Evolutionary conservation across 371 early-diverging fungal genomes (phyloP), one percentile per base, ranked within the genome.

Genomic region (Apophysomyces variabilis): DNA sequence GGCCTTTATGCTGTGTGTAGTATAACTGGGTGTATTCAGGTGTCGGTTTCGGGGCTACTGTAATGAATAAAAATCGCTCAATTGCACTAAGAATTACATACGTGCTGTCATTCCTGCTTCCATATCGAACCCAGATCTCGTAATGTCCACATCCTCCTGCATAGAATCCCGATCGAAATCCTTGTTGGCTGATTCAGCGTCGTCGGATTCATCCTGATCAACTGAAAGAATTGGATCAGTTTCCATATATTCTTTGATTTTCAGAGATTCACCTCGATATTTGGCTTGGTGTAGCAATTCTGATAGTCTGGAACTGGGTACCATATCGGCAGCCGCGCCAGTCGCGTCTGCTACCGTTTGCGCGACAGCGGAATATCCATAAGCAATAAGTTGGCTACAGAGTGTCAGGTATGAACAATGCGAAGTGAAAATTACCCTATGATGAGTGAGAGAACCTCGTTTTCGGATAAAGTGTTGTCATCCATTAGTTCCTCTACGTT

Each of bases 341-440:
- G 87, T 86, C 63, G 86, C 83, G 67, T 86, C 85, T 56, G 85
- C 85, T 8, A 89, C 86, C 59, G 78, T 76, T 67, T 81, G 81
- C 7, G 90, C 90, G 8, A 88, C 77, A 46, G 86, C 74, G 7
- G 84, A 80, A 62, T 84, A 87, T 32, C 90, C 90, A 71, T 86
- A 88, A 5, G 85, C 86, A 50, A 87, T 76, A 38, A 89, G 78
- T 76, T 89, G 90, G 57, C 90, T 89, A 65, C 32, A 47, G 7
- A 44, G 32, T 21, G 37, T 57, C 37, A 18, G 18, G 7, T n/a
- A 35, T 12, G 57, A 37, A 54, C n/a, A 7, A 9, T 58, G 12
- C 36, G 18, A n/a, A 39, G 41, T 36, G 18, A 13, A 11, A 3
- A 35, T 57, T 78, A 85, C 87, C 87, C 77, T 38, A 86, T 76